phyloP scores from a whole-genome alignment of 306 rosid genomes.

The Dryas octopetala region DNA sequence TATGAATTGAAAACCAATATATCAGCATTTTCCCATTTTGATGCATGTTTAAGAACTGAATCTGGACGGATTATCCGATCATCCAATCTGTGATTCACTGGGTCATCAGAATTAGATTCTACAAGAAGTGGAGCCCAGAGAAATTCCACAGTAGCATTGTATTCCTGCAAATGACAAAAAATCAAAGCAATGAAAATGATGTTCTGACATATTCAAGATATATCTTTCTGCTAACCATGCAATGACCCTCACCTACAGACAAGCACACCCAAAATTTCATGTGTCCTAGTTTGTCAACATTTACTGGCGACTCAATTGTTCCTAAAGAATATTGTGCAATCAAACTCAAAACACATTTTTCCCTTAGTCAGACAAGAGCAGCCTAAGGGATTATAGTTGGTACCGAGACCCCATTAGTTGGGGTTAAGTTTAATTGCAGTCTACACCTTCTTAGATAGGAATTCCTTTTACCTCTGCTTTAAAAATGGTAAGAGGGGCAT shows the following conservation, averaged over 20 bases:
- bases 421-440: not conserved
- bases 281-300: not conserved
- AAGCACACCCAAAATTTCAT: constrained; percentile 4
- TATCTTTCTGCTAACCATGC: not conserved
- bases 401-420: not conserved
- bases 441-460: not conserved
- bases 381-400: not conserved
- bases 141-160: constrained; percentile 94
- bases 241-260: not conserved
- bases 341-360: not conserved
- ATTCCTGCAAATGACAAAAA: constrained; percentile 60
- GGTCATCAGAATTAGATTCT: constrained; percentile 96
- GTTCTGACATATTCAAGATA: not conserved
- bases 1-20: constrained; percentile 87
- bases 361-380: not conserved
- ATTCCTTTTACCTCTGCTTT: constrained; percentile 68
- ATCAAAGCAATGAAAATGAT: constrained; percentile 8
- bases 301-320: not conserved
- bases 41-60: constrained; percentile 78
- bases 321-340: not conserved
- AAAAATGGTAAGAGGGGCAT: constrained; percentile 88
- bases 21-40: constrained; percentile 86
- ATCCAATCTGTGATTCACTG: constrained; percentile 81
- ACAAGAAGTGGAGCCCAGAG: constrained; percentile 98
- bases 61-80: constrained; percentile 93